Base-by-base conservation (phyloP, 2,329 filamentous ascomycete genomes). In the Sporothrix schenckii region DNA sequence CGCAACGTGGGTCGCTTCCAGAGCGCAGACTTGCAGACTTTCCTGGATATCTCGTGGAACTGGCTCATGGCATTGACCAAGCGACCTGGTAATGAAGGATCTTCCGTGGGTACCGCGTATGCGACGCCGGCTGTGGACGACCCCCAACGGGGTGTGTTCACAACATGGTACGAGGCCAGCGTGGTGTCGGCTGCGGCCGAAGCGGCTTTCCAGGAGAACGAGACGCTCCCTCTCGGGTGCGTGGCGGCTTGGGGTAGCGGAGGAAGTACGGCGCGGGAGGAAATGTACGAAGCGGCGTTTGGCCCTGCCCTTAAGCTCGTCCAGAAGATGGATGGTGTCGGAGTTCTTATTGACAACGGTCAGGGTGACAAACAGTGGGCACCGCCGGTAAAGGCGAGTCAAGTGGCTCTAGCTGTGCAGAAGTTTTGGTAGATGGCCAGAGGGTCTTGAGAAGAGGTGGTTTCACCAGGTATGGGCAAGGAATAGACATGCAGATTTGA, bases 131-230 rank as follows among this genome's bases (percentile, higher is more conserved):
- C 71, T 2, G 71, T 67, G 16, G 70, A 75, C 21, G 67, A 71
- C 7, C 70, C 72, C 7, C 19, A 10, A 1, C 66, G 70, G 0
- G 77, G 77, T 21, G 61, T 74, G 9, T 72, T 75, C 21, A 65
- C 73, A 0, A 70, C 74, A 21, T 80, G 77, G 77, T 78, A 77
- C 63, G 76, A 79, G 70, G 77, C 74, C 4, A 76, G 75, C 2
- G 71, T 79, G 30, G 58, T 75, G 10, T 79, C 77, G 2, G 72
- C 68, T 1, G 70, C 72, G 21, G 71, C 75, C 2, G 76, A 79
- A 24, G 70, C 70, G 11, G 61, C 75, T 0, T 76, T 78, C 47
- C 49, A 60, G 5, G 72, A 76, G 56, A 79, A 80, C 69, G 61
- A 74, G 49, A 14, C 30, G 4, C 71, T 79, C 41, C 30, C 49